Base-by-base conservation (phyloP, 2,329 filamentous ascomycete species). In the Cladosporium sp. region DNA sequence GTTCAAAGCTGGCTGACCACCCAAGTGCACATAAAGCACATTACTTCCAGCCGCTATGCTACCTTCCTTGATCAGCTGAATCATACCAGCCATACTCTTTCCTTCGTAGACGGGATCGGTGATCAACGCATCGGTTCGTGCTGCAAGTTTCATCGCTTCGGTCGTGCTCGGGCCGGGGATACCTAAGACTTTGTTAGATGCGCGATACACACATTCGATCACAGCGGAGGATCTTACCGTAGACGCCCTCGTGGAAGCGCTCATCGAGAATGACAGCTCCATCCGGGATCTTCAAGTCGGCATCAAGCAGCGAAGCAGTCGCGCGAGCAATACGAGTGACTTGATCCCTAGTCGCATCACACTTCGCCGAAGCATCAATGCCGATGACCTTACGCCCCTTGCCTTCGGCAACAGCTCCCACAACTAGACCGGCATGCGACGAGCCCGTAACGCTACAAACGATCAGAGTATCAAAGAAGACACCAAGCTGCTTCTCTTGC, bases 51-150 rank as follows among this genome's bases (percentile, higher is more conserved):
- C 83, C 3, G 78, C 76, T 66, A 92, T 87, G 75, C 88, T 86
- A 0, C 85, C 88, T 60, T 84, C 86, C 69, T 80, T 83, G 21
- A 91, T 86, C 80, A 91, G 78, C 74, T 88, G 88, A 70, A 91
- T 86, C 88, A 92, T 84, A 0, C 89, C 90, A 4, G 88, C 88
- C 75, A 92, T 78, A 71, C 87, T 90, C 84, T 92, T 92, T 1
- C 90, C 90, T 78, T 91, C 89, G 72, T 92, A 92, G 1, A 92
- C 90, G 0, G 89, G 90, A 73, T 92, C 90, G 0, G 89, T 92
- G 68, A 92, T 90, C 71, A 92, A 88, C 0, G 85, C 90, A 79
- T 92, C 90, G 1, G 86, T 90, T 66, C 80, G 76, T 0, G 90
- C 90, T 5, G 87, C 88, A 73, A 90, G 88, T 75, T 84, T 85